Evolutionary conservation across 305 asterid species (phyloP), one percentile per base, ranked within the genome.

Genomic region (Solanum hybrid): DNA sequence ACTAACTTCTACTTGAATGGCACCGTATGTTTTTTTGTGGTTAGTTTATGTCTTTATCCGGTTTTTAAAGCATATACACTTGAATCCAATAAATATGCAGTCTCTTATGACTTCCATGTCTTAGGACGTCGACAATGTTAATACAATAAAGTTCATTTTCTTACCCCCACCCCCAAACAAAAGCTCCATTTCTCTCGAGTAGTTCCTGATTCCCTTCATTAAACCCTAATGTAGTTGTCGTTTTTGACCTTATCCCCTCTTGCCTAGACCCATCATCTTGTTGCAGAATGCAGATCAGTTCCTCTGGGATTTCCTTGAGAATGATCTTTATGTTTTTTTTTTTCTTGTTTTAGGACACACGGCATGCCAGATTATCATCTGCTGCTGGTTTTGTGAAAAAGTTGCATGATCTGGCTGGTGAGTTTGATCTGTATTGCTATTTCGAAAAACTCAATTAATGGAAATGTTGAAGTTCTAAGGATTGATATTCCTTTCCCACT

Each of bases 321-420:
- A 64, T 8, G 72, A 64, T 35, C 84, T 71, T 80, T 85, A 19
- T 45, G 37, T 31, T 56, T 17, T 56, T 56, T 45, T 84, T 84
- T 2, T 29, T n/a, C 85, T 14, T n/a, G 45, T 93, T 90, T 89
- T 95, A 97, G 99, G 99, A 96, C 90, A 89, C 93, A 40, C 96
- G 95, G 88, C 96, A 94, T 86, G 98, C 98, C 91, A 97, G 91
- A 92, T 87, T 97, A 87, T 97, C 99, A 72, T 93, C 95, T 90
- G 98, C 99, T 94, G 97, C 99, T 87, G 96, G 92, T 73, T 97
- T 97, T 92, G 98, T 96, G 89, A 97, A 95, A 91, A 96, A 93
- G 89, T 89, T 95, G 93, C 99, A 96, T 88, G 99, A 95, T 92
- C 98, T 97, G 91, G 98, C 99, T 45, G 98, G 99, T 96, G 92